Conservation (phyloP, 2,329 filamentous ascomycete species). For the Cladobotryum mycophilum region DNA sequence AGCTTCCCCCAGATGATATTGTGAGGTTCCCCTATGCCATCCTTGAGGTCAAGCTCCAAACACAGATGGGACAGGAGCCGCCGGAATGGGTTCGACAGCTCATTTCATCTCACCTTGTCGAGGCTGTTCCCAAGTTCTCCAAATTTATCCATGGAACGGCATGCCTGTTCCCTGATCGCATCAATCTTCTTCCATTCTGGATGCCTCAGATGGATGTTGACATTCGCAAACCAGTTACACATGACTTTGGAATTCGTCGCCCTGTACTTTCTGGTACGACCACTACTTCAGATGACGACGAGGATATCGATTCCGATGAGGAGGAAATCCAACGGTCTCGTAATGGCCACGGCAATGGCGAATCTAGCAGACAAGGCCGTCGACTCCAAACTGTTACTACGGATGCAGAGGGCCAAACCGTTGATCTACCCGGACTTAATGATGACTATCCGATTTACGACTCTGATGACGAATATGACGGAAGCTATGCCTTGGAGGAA, state of each 20-base stretch:
- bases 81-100: conserved; percentile 95
- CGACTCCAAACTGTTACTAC: conserved; percentile 37
- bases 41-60: conserved; percentile 95
- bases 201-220: conserved; percentile 98
- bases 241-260: conserved; percentile 85
- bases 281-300: conserved; percentile 72
- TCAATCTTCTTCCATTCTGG: conserved; percentile 92
- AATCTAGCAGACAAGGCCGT: conserved; percentile 32
- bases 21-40: conserved; percentile 94
- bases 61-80: conserved; percentile 87
- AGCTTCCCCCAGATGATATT: conserved; percentile 77
- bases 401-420: conserved; percentile 81
- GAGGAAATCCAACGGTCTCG: conserved; percentile 36
- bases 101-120: conserved; percentile 87
- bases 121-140: conserved; percentile 98
- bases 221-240: conserved; percentile 85
- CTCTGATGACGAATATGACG: conserved; percentile 70
- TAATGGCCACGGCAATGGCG: conserved; percentile 22
- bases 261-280: conserved; percentile 68
- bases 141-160: conserved; percentile 98
- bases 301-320: conserved; percentile 63
- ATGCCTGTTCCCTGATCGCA: conserved; percentile 76
- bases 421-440: conserved; percentile 49
- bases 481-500: conserved; percentile 69
- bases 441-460: conserved; percentile 87